Evolutionary conservation across 352 stramenopile species (phyloP), one percentile per base, ranked within the genome.

Genomic region (Phytophthora chlamydospora): DNA sequence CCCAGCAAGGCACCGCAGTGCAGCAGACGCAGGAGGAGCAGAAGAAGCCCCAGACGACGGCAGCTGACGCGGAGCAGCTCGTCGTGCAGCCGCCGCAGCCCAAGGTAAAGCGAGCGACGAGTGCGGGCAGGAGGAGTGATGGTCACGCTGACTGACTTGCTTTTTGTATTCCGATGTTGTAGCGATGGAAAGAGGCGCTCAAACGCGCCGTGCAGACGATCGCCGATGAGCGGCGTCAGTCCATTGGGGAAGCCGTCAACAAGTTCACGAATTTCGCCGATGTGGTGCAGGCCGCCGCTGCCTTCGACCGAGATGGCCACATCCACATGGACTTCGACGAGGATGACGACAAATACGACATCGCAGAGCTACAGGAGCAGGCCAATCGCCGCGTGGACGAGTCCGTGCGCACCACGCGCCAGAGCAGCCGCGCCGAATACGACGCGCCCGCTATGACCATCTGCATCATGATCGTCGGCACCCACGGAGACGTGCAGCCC

Each of bases 401-500:
- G 44, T 65, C 59, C 6, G 4, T 58, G 17, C 48, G 47, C n/a
- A 49, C 43, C 27, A 58, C 47, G 7, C 34, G 62, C 6, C 47
- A 67, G 32, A 69, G 61, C 59, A 66, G 51, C 27, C 43, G 41
- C 46, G 34, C 40, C 13, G 49, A 68, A 24, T 62, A 69, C 34
- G 19, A 74, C 14, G 71, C 67, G 17, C 76, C 78, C 7, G 14
- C 35, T 0, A 85, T 97, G 82, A 87, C 64, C 24, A 73, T 97
- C 33, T 91, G 91, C 43, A 95, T 97, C 62, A 93, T 97, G 83
- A 85, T 97, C 53, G 90, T 97, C n/a, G 90, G 90, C 21, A 97
- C 90, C 0, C 79, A 84, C 5, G 88, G 89, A 10, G 89, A 97
- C 52, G 88, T 96, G 17, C 81, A 95, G 71, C 89, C 88, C 7